A percentile compares a stretch with the other conserved stretches of the same genome.
Evolutionary conservation across 2,329 filamentous ascomycete species (phyloP).

Genomic region (Cordyceps cateniannulata): DNA sequence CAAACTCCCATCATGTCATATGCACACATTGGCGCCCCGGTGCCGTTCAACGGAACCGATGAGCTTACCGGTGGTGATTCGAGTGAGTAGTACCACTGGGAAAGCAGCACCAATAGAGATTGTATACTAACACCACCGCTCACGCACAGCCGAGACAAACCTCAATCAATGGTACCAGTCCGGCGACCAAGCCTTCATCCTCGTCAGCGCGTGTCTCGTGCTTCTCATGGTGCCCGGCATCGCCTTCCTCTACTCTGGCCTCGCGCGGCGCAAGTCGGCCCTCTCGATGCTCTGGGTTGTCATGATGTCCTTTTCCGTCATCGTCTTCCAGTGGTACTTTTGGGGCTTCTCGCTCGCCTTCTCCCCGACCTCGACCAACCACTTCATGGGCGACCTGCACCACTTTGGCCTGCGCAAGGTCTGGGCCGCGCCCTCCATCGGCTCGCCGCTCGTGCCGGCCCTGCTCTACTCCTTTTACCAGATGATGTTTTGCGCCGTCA

Average conservation of each 20-base stretch:
- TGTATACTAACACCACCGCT: background rate
- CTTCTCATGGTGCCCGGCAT: slow-evolving; percentile 95
- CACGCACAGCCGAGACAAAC: slow-evolving; percentile 45
- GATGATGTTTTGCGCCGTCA: slow-evolving; percentile 97
- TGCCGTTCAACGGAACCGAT: slow-evolving; percentile 59
- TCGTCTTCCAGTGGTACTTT: slow-evolving; percentile 99
- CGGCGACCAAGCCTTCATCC: slow-evolving; percentile 91
- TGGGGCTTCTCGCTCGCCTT: slow-evolving; percentile 98
- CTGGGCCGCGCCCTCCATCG: slow-evolving; percentile 76
- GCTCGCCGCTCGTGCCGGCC: slow-evolving; percentile 80
- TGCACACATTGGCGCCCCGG: slow-evolving; percentile 50
- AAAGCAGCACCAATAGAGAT: background rate
- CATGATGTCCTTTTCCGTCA: slow-evolving; percentile 86
- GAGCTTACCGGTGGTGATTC: slow-evolving; percentile 66
- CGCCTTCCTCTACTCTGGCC: slow-evolving; percentile 93
- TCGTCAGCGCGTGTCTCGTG: slow-evolving; percentile 86
- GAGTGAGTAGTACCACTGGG: slow-evolving; percentile 45
- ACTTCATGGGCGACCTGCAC: slow-evolving; percentile 84
- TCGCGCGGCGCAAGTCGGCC: slow-evolving; percentile 95
- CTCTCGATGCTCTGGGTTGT: slow-evolving; percentile 95
- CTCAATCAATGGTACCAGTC: slow-evolving; percentile 92
- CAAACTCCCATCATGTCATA: slow-evolving; percentile 48
- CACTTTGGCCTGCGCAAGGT: slow-evolving; percentile 87
- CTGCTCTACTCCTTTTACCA: slow-evolving; percentile 94
- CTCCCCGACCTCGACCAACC: slow-evolving; percentile 71